Evolutionary conservation across 2,329 filamentous ascomycete species (phyloP), one percentile per base, ranked within the genome.

Genomic region (Ophiostoma sp.): DNA sequence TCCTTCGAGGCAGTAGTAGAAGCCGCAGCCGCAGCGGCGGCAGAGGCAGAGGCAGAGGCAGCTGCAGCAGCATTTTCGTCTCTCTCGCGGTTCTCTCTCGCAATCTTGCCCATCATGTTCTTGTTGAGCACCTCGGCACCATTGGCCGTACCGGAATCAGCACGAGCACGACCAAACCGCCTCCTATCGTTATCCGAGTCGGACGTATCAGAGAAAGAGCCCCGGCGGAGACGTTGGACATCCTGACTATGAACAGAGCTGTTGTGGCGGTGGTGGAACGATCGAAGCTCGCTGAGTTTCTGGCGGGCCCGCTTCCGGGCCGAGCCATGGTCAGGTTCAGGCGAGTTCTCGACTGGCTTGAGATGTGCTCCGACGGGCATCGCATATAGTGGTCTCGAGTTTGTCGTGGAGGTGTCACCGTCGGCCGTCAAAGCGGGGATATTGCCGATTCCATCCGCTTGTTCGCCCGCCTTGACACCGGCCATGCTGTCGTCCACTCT

Each of bases 31-130:
- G 39, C 61, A 8, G 19, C 73, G 74, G 63, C 25, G 11, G 52
- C 39, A 12, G 42, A 17, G 33, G 66, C 19, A 36, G 66, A 9
- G 28, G 3, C 7, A 12, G 66, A 19, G 7, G 57, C 71, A 9
- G n/a, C 73, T 74, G 61, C 28, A 15, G 59, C 71, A 12, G 22
- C 73, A 75, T 59, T 76, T 80, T n/a, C 81, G 77, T 84, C 83
- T 55, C 82, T 81, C 59, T 85, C 83, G 15, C 81, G 80, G 6
- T 83, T 84, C 78, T 90, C 88, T 74, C 84, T 85, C 6, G 86
- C 86, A 74, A 90, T 84, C 82, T 89, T 87, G 73, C 90, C 87
- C 73, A 86, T 81, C 87, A 90, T 90, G 77, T 90, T 88, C 78
- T 87, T 89, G 75, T 89, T 87, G 15, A 90, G 80, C 15, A 90